phyloP scores from a whole-genome alignment of 306 rosid species.

The Vachellia pachyceras region DNA sequence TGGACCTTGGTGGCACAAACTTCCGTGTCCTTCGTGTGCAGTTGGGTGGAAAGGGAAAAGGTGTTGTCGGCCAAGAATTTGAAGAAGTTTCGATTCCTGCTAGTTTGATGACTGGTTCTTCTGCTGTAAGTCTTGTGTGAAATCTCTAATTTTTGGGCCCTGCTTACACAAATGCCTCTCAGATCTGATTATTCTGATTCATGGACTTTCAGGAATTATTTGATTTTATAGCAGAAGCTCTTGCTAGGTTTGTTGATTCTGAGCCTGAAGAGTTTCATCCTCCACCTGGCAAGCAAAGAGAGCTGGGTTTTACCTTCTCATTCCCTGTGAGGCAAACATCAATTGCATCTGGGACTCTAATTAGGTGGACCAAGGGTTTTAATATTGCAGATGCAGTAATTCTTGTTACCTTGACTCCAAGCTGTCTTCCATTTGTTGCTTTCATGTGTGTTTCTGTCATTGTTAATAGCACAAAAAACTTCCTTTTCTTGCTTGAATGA shows the following conservation, averaged over 20 bases:
- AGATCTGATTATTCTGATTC: conserved; percentile 29
- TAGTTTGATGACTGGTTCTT: conserved; percentile 80
- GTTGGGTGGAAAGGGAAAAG: conserved; percentile 79
- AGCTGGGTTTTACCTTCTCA: conserved; percentile 96
- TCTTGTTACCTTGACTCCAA: conserved; percentile 37
- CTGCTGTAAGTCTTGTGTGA: conserved; percentile 68
- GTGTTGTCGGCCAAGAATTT: conserved; percentile 58
- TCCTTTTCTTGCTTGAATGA: no score
- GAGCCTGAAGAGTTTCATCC: conserved; percentile 87
- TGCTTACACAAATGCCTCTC: conserved; percentile 1
- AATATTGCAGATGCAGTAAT: conserved; percentile 68
- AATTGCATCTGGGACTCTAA: conserved; percentile 83
- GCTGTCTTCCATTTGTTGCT: conserved; percentile 7
- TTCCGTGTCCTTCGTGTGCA: conserved; percentile 88
- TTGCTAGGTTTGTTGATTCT: conserved; percentile 71
- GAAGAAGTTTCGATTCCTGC: conserved; percentile 95
- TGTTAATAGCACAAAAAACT: no score
- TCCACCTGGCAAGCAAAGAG: conserved; percentile 89
- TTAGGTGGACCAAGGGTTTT: conserved; percentile 98
- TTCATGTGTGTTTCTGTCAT: background rate
- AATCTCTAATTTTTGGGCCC: conserved; percentile 14
- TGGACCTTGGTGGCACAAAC: conserved; percentile 98
- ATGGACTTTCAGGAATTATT: conserved; percentile 73
- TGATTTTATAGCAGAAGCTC: conserved; percentile 82
- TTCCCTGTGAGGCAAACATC: conserved; percentile 91